Percentiles rank a stretch among this genome's conserved stretches.
phyloP scores from a whole-genome alignment of 129 eudicot genomes.

The Flaveria sonorensis region DNA sequence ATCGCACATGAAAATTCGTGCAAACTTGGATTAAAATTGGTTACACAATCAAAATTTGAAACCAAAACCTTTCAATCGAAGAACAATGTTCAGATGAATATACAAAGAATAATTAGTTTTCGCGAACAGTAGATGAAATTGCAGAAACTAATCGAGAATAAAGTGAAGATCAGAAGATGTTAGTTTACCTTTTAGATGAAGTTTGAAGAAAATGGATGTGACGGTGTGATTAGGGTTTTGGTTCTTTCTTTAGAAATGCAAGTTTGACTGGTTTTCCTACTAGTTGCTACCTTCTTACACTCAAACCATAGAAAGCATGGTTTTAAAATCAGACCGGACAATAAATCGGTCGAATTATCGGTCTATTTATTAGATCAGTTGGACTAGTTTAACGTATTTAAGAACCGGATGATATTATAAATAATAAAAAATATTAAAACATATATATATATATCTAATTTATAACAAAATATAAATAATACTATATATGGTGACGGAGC shows the following conservation, averaged over 20 bases:
- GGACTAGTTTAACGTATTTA: no score
- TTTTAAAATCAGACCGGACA: no score
- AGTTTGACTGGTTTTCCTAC: neutral
- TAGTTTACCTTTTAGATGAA: slow-evolving; percentile 1
- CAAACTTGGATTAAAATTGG: neutral
- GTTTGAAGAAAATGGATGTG: neutral
- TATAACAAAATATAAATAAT: no score
- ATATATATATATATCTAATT: no score
- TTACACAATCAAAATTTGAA: neutral
- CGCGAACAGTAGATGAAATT: neutral
- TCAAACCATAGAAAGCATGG: no score
- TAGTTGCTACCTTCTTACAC: no score
- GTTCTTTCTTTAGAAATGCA: neutral
- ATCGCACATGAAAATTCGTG: neutral
- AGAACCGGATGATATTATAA: no score
- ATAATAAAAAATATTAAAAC: no score
- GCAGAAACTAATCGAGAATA: neutral
- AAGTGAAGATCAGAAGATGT: slow-evolving; percentile 3
- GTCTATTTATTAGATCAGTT: no score
- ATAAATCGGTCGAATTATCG: no score
- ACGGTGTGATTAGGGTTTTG: slow-evolving; percentile 12
- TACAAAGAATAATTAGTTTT: neutral
- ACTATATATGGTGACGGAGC: no score
- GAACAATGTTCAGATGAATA: neutral
- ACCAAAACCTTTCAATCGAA: neutral